Base-by-base conservation (phyloP, 2,329 filamentous ascomycete species). In the Talaromyces sp. region DNA sequence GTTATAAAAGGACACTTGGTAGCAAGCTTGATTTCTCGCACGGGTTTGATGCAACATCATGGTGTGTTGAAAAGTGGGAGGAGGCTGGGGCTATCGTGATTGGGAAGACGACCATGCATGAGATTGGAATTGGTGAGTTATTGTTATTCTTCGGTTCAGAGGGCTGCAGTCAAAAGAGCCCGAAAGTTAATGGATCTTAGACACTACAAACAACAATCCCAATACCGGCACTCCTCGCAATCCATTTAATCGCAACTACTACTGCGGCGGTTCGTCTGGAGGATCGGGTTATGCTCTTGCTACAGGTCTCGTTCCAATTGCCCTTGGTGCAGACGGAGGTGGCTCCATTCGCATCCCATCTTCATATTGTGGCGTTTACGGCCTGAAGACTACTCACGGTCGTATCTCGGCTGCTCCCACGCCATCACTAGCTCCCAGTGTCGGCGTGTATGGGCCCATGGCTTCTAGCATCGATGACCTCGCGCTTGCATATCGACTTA, bases 151-250 rank as follows among this genome's bases (percentile, higher is more conserved):
- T 7, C 13, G 13, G 13, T 15, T 17, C 17, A 10, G 2, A 10
- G 11, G 2, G 4, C 36, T 39, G 11, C 36, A n/a, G 11, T 39
- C 5, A 15, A 10, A 35, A 53, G 15, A 17, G 11, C 2, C 22
- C 11, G n/a, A 50, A 9, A 22, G 33, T 56, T 59, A 37, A 61
- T 22, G 15, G 5, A 4, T 51, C 56, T 11, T 56, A 75, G 88
- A 94, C 66, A 90, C 88, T 0, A 91, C 83, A n/a, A 91, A 91
- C 63, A 91, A 91, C 70, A 96, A 96, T 67, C 83, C 85, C 5
- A 80, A 78, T 39, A 86, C 84, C 68, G 89, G 89, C 37, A 91
- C 89, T 0, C 88, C 90, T 0, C 79, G 83, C 17, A 94, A 95
- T 72, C 91, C 89, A 63, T 83, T 89, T 71, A 92, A 93, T 73